Evolutionary conservation across 1,284 basidiomycete species (phyloP).

Genomic region (Fomitopsis betulina): DNA sequence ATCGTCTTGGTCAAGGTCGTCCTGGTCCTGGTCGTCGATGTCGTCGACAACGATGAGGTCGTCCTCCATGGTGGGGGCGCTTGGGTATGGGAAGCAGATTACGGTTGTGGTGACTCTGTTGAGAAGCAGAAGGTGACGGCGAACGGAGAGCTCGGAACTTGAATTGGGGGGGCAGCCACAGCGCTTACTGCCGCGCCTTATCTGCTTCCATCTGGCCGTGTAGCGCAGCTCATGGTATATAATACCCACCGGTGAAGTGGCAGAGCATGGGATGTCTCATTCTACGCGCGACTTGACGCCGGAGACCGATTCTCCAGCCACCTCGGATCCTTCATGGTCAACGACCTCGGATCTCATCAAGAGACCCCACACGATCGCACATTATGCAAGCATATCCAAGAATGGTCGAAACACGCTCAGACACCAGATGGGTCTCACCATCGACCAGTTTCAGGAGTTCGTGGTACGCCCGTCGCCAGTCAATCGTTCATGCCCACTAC

Average conservation of each 20-base stretch:
- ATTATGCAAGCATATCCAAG: not conserved
- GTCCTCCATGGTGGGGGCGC: conserved; percentile 36
- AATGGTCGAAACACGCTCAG: not conserved
- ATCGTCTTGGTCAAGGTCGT: conserved; percentile 6
- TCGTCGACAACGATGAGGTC: conserved; percentile 67
- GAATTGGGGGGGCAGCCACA: too few relatives aligned
- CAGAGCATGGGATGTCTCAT: not conserved
- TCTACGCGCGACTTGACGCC: not conserved
- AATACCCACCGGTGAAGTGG: too few relatives aligned
- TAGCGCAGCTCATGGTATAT: too few relatives aligned
- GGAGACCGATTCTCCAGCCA: not conserved
- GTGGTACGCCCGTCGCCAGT: not conserved
- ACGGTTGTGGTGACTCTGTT: not conserved
- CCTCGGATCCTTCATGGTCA: too few relatives aligned
- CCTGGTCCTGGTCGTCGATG: conserved; percentile 32
- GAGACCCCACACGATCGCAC: not conserved
- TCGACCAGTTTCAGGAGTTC: not conserved
- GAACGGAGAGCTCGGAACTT: not conserved
- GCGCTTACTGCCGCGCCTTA: too few relatives aligned
- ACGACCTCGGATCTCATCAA: too few relatives aligned
- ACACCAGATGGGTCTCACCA: not conserved
- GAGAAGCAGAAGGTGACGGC: not conserved
- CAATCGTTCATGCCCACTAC: not conserved
- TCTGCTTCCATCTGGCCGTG: too few relatives aligned
- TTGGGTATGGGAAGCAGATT: not conserved